Evolutionary conservation across 2,329 filamentous ascomycete genomes (phyloP), one percentile per base, ranked within the genome.

Genomic region (Xylaria sp.): DNA sequence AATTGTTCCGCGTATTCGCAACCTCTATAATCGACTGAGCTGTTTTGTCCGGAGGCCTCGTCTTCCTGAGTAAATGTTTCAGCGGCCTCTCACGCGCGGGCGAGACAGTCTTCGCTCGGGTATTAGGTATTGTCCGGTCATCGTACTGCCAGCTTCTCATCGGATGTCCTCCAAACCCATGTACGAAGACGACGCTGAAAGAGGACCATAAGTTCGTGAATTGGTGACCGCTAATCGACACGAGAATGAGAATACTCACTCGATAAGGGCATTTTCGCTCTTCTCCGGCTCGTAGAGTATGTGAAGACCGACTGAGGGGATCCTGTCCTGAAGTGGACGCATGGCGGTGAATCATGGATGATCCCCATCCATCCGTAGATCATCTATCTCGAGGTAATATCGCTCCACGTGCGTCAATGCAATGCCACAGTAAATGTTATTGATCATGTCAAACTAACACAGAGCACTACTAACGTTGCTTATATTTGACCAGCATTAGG

Each of bases 161-260:
- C 17, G 66, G 63, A 50, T 70, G 66, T n/a, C 68, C 68, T 15
- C 68, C 68, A 27, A 70, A 66, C 0, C 68, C 68, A 55, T 70
- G 68, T n/a, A 66, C 49, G 20, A 70, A 57, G 27, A 70, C 61
- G 13, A 70, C 38, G 20, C 68, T 70, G 5, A 31, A 20, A 50
- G 6, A 3, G 3, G 1, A 36, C 45, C 13, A 59, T 59, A 3
- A 69, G 61, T 36, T 47, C 25, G 20, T 25, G 31, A 33, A 22
- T 39, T 20, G 22, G 11, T 25, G 3, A 42, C 3, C 25, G n/a
- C 6, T n/a, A 7, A 38, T 22, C n/a, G 6, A 15, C 5, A 49
- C 50, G 22, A 47, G 6, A 39, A 20, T 2, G 25, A 20, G 13
- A 47, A 6, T 13, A 63, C 68, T 7, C 50, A 69, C 68, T 69